Conservation (phyloP, 129 eudicot species). For the Tagetes patula region DNA sequence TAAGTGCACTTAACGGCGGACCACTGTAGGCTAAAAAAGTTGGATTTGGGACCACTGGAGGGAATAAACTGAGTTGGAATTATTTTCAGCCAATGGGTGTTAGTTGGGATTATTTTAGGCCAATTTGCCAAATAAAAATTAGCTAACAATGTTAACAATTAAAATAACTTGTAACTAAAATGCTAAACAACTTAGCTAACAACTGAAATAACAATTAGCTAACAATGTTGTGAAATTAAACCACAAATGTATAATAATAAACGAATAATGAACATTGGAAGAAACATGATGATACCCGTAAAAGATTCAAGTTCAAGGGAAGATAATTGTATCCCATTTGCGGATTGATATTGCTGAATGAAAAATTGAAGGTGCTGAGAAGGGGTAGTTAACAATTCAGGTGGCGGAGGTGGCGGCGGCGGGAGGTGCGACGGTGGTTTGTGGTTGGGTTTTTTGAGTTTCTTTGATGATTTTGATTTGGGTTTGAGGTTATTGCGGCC, state of each 20-base stretch:
- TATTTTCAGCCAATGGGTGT: no score
- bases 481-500: conserved; percentile 27
- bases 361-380: conserved; percentile 61
- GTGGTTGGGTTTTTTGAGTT: conserved; percentile 23
- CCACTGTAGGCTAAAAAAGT: no score
- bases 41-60: no score
- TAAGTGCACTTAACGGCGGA: no score
- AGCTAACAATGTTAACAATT: background rate
- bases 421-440: conserved; percentile 14
- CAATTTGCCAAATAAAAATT: no score
- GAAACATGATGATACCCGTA: conserved; percentile 33
- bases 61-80: no score
- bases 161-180: background rate
- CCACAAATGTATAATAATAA: background rate
- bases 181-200: background rate
- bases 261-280: no score
- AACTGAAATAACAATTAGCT: background rate
- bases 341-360: conserved; percentile 51
- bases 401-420: conserved; percentile 15
- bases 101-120: no score
- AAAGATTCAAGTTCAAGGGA: conserved; percentile 62
- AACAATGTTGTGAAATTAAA: background rate
- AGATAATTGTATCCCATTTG: conserved; percentile 56
- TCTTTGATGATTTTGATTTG: conserved; percentile 32
- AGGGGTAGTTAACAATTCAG: conserved; percentile 37